Conservation (phyloP, 306 rosid genomes). For the Hylodesmum podocarpum region DNA sequence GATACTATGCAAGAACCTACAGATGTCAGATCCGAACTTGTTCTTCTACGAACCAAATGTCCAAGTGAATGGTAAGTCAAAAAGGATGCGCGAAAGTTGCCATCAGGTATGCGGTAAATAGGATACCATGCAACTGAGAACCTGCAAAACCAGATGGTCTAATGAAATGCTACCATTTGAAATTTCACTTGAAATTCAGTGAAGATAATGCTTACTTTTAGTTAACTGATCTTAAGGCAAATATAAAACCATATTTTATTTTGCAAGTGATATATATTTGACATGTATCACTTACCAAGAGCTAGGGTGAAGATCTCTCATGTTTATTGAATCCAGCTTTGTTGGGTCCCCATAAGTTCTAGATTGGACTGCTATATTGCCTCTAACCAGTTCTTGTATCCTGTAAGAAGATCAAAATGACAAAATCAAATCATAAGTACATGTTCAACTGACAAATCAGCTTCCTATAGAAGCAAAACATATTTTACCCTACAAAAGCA, state of each 20-base stretch:
- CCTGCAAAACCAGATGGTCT: conserved; percentile 56
- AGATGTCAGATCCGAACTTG: conserved; percentile 32
- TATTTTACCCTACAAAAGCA: background rate
- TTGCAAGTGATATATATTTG: background rate
- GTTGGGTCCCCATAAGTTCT: conserved; percentile 65
- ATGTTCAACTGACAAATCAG: background rate
- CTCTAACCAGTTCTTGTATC: conserved; percentile 63
- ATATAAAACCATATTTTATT: conserved; percentile 1
- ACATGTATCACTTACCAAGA: conserved; percentile 58
- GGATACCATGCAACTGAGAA: conserved; percentile 96
- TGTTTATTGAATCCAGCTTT: conserved; percentile 50
- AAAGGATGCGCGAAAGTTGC: conserved; percentile 76
- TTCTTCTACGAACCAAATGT: conserved; percentile 56
- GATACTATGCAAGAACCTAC: conserved; percentile 49
- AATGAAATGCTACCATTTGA: conserved; percentile 25
- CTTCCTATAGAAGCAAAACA: background rate
- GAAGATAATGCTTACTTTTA: background rate
- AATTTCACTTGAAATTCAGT: conserved; percentile 17
- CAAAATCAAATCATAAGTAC: conserved; percentile 19
- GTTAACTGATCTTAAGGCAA: conserved; percentile 5
- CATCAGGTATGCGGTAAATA: conserved; percentile 85
- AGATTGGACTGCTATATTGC: conserved; percentile 43
- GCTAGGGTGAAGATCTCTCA: conserved; percentile 70
- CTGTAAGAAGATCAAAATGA: conserved; percentile 48
- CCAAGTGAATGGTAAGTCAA: conserved; percentile 89